Evolutionary conservation across 352 stramenopile species (phyloP), one percentile per base, ranked within the genome.

Genomic region (Aphanomyces euteiches): DNA sequence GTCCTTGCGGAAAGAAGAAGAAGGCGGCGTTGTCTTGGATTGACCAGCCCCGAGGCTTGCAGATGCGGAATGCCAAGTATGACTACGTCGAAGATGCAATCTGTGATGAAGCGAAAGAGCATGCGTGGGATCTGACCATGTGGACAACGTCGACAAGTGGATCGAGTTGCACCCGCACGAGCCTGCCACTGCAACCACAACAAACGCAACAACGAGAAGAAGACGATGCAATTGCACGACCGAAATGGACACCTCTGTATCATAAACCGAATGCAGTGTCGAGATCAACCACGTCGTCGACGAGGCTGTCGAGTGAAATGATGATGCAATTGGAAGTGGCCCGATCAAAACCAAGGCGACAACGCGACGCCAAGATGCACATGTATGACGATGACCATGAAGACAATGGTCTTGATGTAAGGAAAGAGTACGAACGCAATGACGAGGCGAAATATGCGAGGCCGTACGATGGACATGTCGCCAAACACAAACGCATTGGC

Each of bases 401-500:
- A 17, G 21, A 59, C 17, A 19, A 15, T 4, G 53, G 15, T 36
- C 10, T 21, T 17, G 38, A 63, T 13, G 38, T 21, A 4, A 17
- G 48, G 21, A 19, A 8, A 6, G 37, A 15, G 3, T 36, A n/a
- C 36, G 17, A 41, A 21, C 7, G n/a, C 28, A 5, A 7, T 17
- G 8, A 40, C 4, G 10, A 48, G 7, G n/a, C 28, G 28, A 39
- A 39, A 13, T 3, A 2, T 13, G 8, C 10, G 10, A 70, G 19
- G n/a, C 43, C 19, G 15, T 70, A 61, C 47, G 53, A 70, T 12
- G 64, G 64, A 17, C 64, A 36, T 37, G 64, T 70, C 36, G 64
- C 64, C n/a, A 70, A 70, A 34, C 64, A 70, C 54, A 70, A 70
- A 34, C 64, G 64, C 47, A 56, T 70, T 15, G 64, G 53, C 28